Conservation (phyloP, 352 stramenopile species). For the Globisporangium acanthophoron region DNA sequence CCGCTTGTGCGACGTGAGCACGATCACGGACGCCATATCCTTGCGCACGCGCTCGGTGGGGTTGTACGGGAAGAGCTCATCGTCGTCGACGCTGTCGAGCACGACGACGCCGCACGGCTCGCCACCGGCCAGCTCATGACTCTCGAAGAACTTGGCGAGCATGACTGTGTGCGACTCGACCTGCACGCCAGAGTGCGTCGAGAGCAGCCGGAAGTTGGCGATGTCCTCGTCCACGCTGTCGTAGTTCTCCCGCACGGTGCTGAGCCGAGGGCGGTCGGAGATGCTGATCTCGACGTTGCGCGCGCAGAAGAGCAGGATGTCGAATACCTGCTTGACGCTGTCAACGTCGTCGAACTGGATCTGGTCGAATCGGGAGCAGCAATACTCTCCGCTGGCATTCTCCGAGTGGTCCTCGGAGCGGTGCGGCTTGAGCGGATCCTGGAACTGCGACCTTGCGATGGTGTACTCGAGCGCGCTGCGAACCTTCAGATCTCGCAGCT, state of each 20-base stretch:
- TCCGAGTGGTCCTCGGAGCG: slow-evolving; percentile 19
- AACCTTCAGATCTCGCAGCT: slow-evolving; percentile 2
- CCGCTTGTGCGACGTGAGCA: not conserved
- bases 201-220: slow-evolving; percentile 27
- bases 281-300: slow-evolving; percentile 39
- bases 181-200: slow-evolving; percentile 15
- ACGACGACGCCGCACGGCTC: slow-evolving; percentile 19
- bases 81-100: slow-evolving; percentile 35
- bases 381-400: slow-evolving; percentile 21
- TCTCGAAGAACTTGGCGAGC: slow-evolving; percentile 18
- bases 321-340: slow-evolving; percentile 28
- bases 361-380: slow-evolving; percentile 35
- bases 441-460: not conserved
- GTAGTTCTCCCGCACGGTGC: slow-evolving; percentile 35
- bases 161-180: slow-evolving; percentile 36
- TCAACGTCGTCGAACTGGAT: slow-evolving; percentile 17
- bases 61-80: slow-evolving; percentile 45
- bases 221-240: slow-evolving; percentile 16
- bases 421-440: slow-evolving; percentile 20
- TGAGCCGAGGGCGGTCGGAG: slow-evolving; percentile 27
- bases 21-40: slow-evolving; percentile 15
- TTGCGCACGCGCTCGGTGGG: slow-evolving; percentile 19
- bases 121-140: not conserved
- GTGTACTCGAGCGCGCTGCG: slow-evolving; percentile 2
- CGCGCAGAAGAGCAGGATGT: slow-evolving; percentile 26